Conservation (phyloP, 2,329 filamentous ascomycete genomes). For the Colletotrichum truncatum region DNA sequence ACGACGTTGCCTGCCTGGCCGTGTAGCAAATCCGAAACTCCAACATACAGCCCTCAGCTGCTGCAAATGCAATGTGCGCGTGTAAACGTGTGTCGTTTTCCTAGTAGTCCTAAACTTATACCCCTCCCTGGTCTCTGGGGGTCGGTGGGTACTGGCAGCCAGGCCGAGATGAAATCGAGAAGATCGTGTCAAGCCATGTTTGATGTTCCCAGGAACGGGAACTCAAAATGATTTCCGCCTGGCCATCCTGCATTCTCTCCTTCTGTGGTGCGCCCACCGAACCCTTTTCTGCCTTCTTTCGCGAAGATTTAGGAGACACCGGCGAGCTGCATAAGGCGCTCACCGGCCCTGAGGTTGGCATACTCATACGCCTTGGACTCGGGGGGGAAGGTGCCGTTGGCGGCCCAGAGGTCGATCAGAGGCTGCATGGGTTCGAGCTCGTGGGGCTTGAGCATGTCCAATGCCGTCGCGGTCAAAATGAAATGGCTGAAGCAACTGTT, state of each 20-base stretch:
- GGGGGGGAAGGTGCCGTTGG: constrained; percentile 85
- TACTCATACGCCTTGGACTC: constrained; percentile 75
- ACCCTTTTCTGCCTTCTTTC: neutral
- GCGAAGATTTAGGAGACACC: constrained; percentile 34
- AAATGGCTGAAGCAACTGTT: constrained; percentile 92
- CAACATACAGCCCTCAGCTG: constrained; percentile 28
- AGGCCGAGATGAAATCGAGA: neutral
- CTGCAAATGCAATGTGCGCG: constrained; percentile 29
- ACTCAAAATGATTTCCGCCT: neutral
- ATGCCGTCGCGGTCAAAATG: constrained; percentile 79
- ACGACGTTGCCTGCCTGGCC: constrained; percentile 20
- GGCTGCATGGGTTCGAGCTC: constrained; percentile 97
- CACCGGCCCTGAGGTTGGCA: constrained; percentile 68
- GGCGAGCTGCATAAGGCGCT: constrained; percentile 64
- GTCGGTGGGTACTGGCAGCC: neutral
- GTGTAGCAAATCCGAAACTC: constrained; percentile 30
- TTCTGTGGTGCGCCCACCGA: neutral
- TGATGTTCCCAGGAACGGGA: neutral
- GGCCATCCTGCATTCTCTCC: neutral
- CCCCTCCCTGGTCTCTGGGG: neutral
- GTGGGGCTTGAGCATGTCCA: constrained; percentile 85
- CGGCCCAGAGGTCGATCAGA: constrained; percentile 89
- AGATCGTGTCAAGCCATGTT: neutral
- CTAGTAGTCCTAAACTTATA: constrained; percentile 3
- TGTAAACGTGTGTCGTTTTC: constrained; percentile 7